A percentile compares a stretch with the other conserved stretches of the same genome.
These are phyloP conservation scores for Aureobasidium namibiae DNA, from an alignment of 2,329 filamentous ascomycete genomes.

Conservation along the genomic window DNA sequence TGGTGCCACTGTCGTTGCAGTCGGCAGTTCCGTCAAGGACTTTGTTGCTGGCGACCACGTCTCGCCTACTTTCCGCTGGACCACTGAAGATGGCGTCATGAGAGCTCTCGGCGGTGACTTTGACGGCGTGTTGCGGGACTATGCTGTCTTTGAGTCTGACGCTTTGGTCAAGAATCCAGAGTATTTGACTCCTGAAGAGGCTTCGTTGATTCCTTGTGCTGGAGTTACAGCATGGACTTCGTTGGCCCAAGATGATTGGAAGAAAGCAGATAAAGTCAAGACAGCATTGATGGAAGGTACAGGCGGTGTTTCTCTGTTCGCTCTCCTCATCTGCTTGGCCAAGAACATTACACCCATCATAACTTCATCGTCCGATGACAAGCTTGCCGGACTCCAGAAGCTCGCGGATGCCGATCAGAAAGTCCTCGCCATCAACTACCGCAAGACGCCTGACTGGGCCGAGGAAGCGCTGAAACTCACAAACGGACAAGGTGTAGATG, in stretches of 20 bases:
- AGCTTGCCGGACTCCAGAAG: conserved; percentile 14
- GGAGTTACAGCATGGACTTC: conserved; percentile 40
- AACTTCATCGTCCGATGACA: conserved; percentile 21
- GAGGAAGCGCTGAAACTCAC: conserved; percentile 16
- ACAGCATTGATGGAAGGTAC: conserved; percentile 38
- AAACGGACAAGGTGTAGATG: conserved; percentile 11
- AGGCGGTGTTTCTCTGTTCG: conserved; percentile 22
- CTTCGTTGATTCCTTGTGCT: conserved; percentile 35
- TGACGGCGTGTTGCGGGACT: conserved; percentile 35
- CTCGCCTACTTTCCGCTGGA: conserved; percentile 27
- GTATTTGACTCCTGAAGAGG: conserved; percentile 30
- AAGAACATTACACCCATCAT: conserved; percentile 29
- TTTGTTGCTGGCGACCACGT: conserved; percentile 19
- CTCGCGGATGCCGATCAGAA: conserved; percentile 20
- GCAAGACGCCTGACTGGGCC: conserved; percentile 17
- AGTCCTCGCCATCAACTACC: conserved; percentile 18
- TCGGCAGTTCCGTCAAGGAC: conserved; percentile 16
- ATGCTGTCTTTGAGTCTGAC: conserved; percentile 34
- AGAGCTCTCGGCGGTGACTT: conserved; percentile 34
- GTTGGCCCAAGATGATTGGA: conserved; percentile 20
- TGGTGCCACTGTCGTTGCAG: conserved; percentile 22
- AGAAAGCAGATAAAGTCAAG: conserved; percentile 30
- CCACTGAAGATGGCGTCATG: conserved; percentile 27
- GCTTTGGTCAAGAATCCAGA: conserved; percentile 29
- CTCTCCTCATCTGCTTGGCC: conserved; percentile 22